Conservation (phyloP, 2,329 filamentous ascomycete species). For the Penicillium sp. region DNA sequence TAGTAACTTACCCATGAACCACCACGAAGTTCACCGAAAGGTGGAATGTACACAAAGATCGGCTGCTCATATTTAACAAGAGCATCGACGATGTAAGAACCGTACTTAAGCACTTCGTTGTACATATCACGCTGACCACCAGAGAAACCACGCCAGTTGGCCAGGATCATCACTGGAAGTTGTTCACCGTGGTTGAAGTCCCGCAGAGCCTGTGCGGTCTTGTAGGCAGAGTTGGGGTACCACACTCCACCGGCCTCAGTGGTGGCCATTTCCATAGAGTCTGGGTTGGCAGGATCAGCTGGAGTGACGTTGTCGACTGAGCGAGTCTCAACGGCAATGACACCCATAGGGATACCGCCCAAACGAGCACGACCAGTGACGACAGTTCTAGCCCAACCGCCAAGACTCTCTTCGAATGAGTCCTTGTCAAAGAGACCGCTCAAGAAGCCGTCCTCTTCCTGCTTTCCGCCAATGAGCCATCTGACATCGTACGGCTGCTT, state of each 20-base stretch:
- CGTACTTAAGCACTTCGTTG: conserved; percentile 99
- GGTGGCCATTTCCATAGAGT: conserved; percentile 92
- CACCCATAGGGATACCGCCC: conserved; percentile 95
- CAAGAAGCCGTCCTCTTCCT: conserved; percentile 78
- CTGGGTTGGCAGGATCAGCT: conserved; percentile 94
- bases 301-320: conserved; percentile 95
- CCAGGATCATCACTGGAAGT: conserved; percentile 95
- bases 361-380: conserved; percentile 95
- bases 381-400: conserved; percentile 94
- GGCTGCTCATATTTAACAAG: conserved; percentile 98
- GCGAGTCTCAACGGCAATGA: conserved; percentile 94
- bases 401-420: conserved; percentile 94
- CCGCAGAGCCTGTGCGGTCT: conserved; percentile 97
- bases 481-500: conserved; percentile 89
- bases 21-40: conserved; percentile 92
- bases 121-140: conserved; percentile 99
- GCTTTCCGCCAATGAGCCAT: conserved; percentile 85
- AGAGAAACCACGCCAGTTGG: conserved; percentile 99
- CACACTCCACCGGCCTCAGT: conserved; percentile 98
- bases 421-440: conserved; percentile 92
- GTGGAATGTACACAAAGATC: conserved; percentile 98
- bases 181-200: conserved; percentile 99
- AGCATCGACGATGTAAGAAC: conserved; percentile 97
- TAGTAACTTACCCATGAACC: conserved; percentile 73
- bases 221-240: conserved; percentile 99